These are phyloP conservation scores for Spongospora subterranea DNA, from an alignment of 208 protist genomes.

Conservation along the genomic window DNA sequence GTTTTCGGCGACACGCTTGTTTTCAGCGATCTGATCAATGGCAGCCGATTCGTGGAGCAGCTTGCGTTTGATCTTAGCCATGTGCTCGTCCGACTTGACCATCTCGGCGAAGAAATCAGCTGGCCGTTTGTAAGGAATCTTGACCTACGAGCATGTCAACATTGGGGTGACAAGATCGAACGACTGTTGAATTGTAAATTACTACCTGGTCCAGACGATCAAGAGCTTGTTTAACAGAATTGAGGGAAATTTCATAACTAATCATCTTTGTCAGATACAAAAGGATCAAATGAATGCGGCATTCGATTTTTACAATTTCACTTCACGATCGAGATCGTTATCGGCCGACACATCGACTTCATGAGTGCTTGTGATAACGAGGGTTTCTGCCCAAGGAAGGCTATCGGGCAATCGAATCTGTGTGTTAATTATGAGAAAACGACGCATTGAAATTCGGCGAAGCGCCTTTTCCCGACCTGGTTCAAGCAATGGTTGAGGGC, in stretches of 20 bases:
- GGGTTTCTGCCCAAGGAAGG: constrained; percentile 15
- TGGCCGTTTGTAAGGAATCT: constrained; percentile 27
- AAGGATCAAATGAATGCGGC: neutral
- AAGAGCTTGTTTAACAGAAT: constrained; percentile 22
- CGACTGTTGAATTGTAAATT: too few species aligned
- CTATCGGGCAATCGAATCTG: constrained; percentile 35
- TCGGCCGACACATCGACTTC: neutral
- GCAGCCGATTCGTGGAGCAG: constrained; percentile 26
- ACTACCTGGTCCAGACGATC: constrained; percentile 3
- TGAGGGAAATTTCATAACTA: constrained; percentile 13
- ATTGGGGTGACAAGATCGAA: too few species aligned
- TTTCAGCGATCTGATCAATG: constrained; percentile 20
- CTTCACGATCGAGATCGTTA: constrained; percentile 33
- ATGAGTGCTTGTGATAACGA: constrained; percentile 15
- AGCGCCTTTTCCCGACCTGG: neutral
- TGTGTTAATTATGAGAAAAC: neutral
- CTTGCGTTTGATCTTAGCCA: constrained; percentile 39
- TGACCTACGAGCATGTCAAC: neutral
- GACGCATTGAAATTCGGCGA: too few species aligned
- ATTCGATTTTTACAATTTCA: constrained; percentile 5
- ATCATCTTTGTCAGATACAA: neutral
- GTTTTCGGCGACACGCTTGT: constrained; percentile 9
- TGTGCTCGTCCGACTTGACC: constrained; percentile 50
- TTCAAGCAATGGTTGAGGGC: constrained; percentile 35
- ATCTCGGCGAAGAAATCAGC: constrained; percentile 47